Base-by-base conservation (phyloP, 148 eudicot species). In the Chenopodium formosanum region DNA sequence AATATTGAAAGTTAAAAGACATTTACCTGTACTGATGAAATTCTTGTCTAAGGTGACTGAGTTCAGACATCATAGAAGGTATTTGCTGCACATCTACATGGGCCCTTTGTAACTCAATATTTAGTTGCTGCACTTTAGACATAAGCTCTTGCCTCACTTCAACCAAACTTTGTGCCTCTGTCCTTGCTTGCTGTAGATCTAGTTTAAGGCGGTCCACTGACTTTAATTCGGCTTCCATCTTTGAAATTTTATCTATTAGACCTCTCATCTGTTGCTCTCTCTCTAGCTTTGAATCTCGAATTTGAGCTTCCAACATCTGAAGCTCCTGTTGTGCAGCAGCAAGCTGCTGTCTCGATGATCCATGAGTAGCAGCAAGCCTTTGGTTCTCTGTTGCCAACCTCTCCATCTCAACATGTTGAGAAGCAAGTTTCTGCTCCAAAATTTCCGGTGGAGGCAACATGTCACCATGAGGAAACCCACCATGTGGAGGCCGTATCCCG, bases 331-430 rank as follows among this genome's bases (percentile, higher is more conserved):
- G 94, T 48, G 95, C 94, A 69, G 92, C 88, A 70, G 95, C 98
- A 78, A 97, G 94, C 65, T 97, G 97, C 79, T 90, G 98, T 82
- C 99, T 94, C 77, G 91, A 80, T 73, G 89, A 84, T 27, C 89
- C 97, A 82, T 97, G 99, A 60, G 99, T 97, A 23, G 94, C 86
- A 67, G 99, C 99, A 87, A 97, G 95, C 84, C 97, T 90, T 82
- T 88, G 93, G 77, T 97, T 97, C 91, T 97, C 99, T 3, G 87
- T 84, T 75, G 90, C 90, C 80, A 97, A 94, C 84, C 89, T 90
- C 85, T 87, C 91, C 91, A 97, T 94, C 86, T 97, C 99, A 52
- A 82, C 79, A 66, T 91, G 93, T 74, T 97, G 99, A 53, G 91
- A 86, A 69, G 91, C 90, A 80, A 94, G 91, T 87, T 91, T 97